Evolutionary conservation across 108 stramenopile species (phyloP).

Genomic region (Schizochytrium sp.): DNA sequence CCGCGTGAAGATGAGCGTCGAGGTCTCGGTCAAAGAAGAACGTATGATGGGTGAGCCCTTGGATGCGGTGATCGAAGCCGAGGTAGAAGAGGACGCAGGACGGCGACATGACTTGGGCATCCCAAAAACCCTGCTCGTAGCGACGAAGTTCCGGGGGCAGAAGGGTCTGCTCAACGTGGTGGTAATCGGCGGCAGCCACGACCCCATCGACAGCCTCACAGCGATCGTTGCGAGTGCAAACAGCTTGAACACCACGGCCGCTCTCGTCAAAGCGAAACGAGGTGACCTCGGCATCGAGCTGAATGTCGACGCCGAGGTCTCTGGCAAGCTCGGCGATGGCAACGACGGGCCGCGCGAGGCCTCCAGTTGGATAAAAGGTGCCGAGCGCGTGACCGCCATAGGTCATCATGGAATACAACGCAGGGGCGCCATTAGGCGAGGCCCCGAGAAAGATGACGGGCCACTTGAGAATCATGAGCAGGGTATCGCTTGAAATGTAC

Average conservation of each 20-base stretch:
- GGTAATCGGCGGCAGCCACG: not conserved
- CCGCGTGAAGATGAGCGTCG: not conserved
- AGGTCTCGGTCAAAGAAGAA: conserved; percentile 11
- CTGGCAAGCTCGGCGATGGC: not conserved
- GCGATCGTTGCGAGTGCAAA: not conserved
- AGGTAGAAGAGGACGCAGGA: not conserved
- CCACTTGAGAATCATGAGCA: not conserved
- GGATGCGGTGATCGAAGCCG: not conserved
- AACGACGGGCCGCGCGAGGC: not conserved
- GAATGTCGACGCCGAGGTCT: not conserved
- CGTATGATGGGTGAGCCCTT: not conserved
- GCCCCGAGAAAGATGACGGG: conserved; percentile 1
- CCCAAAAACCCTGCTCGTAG: not conserved
- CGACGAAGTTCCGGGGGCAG: not conserved
- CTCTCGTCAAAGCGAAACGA: not conserved
- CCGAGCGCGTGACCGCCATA: conserved; percentile 3
- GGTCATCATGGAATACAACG: conserved; percentile 1
- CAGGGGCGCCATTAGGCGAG: not conserved
- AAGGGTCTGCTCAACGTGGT: not conserved
- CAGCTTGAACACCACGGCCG: not conserved
- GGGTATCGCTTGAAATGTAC: not conserved
- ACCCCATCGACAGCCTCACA: not conserved
- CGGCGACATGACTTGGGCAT: not conserved
- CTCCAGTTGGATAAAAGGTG: not conserved
- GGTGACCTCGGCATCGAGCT: not conserved